phyloP scores from a whole-genome alignment of 2,329 filamentous ascomycete genomes.

The Fusarium acutatum region DNA sequence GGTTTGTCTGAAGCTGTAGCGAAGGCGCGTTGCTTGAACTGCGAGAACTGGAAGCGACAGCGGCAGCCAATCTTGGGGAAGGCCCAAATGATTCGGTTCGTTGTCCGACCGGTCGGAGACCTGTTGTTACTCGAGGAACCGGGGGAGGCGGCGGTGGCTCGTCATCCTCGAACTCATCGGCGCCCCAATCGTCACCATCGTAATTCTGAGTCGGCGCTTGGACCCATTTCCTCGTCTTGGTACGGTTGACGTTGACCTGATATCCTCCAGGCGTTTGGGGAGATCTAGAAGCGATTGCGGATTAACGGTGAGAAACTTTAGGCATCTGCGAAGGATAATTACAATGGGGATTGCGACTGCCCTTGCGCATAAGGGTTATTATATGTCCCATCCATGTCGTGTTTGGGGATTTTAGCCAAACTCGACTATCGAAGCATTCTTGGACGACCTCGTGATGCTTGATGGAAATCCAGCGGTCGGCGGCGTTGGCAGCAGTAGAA shows the following conservation, averaged over 20 bases:
- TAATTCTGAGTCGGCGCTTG: conserved; percentile 88
- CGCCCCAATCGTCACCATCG: conserved; percentile 94
- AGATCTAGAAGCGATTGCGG: conserved; percentile 32
- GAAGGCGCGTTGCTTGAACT: conserved; percentile 39
- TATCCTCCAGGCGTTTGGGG: conserved; percentile 59
- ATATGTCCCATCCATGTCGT: conserved; percentile 45
- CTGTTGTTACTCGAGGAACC: conserved; percentile 40
- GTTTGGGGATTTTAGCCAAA: conserved; percentile 5
- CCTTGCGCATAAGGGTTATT: conserved; percentile 42
- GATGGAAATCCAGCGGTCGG: background rate
- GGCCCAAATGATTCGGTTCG: conserved; percentile 42
- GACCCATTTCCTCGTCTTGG: conserved; percentile 95
- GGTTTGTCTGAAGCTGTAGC: conserved; percentile 40
- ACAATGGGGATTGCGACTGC: conserved; percentile 43
- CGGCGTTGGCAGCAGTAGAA: conserved; percentile 8
- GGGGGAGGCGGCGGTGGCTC: conserved; percentile 52
- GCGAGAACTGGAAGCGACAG: conserved; percentile 37
- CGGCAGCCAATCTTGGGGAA: conserved; percentile 38
- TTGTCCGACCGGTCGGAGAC: conserved; percentile 42
- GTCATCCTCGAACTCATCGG: conserved; percentile 69
- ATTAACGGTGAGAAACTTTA: conserved; percentile 16
- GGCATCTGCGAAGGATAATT: conserved; percentile 8
- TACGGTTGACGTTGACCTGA: conserved; percentile 85
- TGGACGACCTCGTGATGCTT: conserved; percentile 3
- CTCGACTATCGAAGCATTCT: conserved; percentile 39